Percentiles rank a stretch among this genome's conserved stretches.
These are phyloP conservation scores for Aspergillus arachidicola DNA, from an alignment of 2,329 filamentous ascomycete species.

Conservation along the genomic window DNA sequence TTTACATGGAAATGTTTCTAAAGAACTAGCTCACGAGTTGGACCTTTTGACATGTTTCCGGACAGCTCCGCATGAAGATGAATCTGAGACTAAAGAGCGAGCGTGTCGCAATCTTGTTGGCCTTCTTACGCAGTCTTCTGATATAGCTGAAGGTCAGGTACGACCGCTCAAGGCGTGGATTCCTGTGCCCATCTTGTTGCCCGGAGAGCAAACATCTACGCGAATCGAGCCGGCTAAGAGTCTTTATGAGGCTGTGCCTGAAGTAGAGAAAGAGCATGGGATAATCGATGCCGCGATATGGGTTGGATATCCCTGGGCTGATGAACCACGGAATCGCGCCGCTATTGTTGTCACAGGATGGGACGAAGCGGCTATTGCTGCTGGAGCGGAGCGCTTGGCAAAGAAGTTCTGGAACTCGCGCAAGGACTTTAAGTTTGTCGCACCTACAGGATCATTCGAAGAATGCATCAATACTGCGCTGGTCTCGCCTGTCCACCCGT, in stretches of 20 bases:
- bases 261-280: slow-evolving; percentile 44
- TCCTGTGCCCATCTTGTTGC: slow-evolving; percentile 55
- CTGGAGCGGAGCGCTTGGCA: slow-evolving; percentile 51
- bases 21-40: slow-evolving; percentile 51
- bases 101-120: slow-evolving; percentile 54
- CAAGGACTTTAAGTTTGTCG: slow-evolving; percentile 55
- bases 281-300: slow-evolving; percentile 57
- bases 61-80: slow-evolving; percentile 56
- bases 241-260: slow-evolving; percentile 53
- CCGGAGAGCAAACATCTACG: slow-evolving; percentile 59
- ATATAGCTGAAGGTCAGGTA: slow-evolving; percentile 1
- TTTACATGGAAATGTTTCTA: slow-evolving; percentile 58
- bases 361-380: slow-evolving; percentile 43
- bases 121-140: slow-evolving; percentile 31
- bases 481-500: slow-evolving; percentile 45
- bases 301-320: slow-evolving; percentile 61
- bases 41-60: slow-evolving; percentile 59
- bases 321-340: slow-evolving; percentile 56
- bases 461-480: slow-evolving; percentile 54
- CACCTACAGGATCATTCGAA: slow-evolving; percentile 51
- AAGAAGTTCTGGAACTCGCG: slow-evolving; percentile 52
- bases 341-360: slow-evolving; percentile 56
- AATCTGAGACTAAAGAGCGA: slow-evolving; percentile 53
- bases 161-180: slow-evolving; percentile 57
- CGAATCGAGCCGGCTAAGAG: slow-evolving; percentile 55